phyloP scores from a whole-genome alignment of 352 stramenopile species.

The Phytopythium ostracodes region DNA sequence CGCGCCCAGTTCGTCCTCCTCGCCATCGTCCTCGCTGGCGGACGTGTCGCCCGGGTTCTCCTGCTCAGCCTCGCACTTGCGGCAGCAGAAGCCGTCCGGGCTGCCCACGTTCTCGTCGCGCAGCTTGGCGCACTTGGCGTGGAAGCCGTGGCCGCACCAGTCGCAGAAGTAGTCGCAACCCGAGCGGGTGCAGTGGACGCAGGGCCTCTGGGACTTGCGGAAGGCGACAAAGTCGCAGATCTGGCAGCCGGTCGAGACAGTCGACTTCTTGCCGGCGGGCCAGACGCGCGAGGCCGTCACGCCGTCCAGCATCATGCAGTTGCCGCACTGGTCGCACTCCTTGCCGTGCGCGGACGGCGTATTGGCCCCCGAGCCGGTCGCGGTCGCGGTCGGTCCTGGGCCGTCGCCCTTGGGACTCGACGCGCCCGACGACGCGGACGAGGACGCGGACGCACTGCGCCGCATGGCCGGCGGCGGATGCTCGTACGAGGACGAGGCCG shows the following conservation, averaged over 20 bases:
- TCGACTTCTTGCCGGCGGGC: conserved; percentile 35
- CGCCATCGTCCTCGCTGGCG: conserved; percentile 21
- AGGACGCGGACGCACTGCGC: conserved; percentile 11
- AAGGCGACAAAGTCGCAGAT: conserved; percentile 80
- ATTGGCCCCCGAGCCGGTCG: conserved; percentile 22
- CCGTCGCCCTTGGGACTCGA: conserved; percentile 3
- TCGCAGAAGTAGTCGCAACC: conserved; percentile 82
- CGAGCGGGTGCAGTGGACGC: conserved; percentile 51
- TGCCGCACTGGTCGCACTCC: conserved; percentile 55
- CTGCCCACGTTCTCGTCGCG: conserved; percentile 47
- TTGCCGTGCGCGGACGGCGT: conserved; percentile 29
- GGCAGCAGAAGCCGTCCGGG: conserved; percentile 66
- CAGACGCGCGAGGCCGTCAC: conserved; percentile 36
- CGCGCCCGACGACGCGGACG: conserved; percentile 13
- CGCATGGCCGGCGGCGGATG: background rate
- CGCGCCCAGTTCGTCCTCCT: conserved; percentile 52
- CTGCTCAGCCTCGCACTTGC: conserved; percentile 66
- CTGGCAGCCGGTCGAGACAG: conserved; percentile 48
- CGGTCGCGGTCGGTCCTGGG: conserved; percentile 5
- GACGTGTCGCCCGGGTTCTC: conserved; percentile 44
- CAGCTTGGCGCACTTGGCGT: conserved; percentile 59
- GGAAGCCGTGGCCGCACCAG: conserved; percentile 80
- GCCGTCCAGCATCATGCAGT: conserved; percentile 32
- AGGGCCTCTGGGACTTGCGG: conserved; percentile 62
- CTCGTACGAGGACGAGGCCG: background rate